A percentile compares a stretch with the other conserved stretches of the same genome.
These are phyloP conservation scores for Suillus discolor DNA, from an alignment of 768 basidiomycete genomes.

Conservation along the genomic window DNA sequence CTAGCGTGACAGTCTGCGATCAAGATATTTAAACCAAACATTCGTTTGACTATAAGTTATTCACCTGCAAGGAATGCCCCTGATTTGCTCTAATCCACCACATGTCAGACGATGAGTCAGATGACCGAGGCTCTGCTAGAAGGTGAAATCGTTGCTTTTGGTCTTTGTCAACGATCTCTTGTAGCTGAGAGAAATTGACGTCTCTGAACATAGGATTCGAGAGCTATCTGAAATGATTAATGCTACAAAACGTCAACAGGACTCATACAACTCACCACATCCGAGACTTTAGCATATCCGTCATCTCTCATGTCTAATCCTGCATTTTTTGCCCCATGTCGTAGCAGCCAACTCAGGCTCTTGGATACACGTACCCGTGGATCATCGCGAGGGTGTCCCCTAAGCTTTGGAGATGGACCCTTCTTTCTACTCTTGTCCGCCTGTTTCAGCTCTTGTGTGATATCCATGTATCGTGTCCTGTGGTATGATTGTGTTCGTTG, in stretches of 20 bases:
- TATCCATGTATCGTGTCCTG: not conserved
- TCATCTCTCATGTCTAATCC: conserved; percentile 77
- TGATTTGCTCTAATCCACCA: conserved; percentile 94
- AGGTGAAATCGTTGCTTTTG: conserved; percentile 68
- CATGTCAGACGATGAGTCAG: conserved; percentile 35
- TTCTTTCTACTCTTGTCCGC: conserved; percentile 13
- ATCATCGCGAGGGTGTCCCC: conserved; percentile 63
- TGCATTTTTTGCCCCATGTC: conserved; percentile 84
- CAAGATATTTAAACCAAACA: not conserved
- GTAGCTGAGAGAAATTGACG: conserved; percentile 54
- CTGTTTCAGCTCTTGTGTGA: conserved; percentile 14
- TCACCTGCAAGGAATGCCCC: conserved; percentile 82
- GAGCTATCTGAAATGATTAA: conserved; percentile 48
- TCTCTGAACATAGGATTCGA: conserved; percentile 66
- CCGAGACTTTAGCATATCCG: conserved; percentile 81
- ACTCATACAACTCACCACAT: conserved; percentile 64
- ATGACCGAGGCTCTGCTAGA: conserved; percentile 47
- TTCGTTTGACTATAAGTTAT: conserved; percentile 15
- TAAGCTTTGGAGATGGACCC: conserved; percentile 44
- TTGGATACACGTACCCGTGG: conserved; percentile 78
- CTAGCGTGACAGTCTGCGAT: conserved; percentile 65
- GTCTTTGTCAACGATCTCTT: conserved; percentile 68
- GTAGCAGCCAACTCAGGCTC: conserved; percentile 87
- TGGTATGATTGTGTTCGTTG: conserved; percentile 1
- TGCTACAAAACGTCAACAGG: not conserved